These are phyloP conservation scores for Phytophthora megakarya DNA, from an alignment of 352 stramenopile species.

Conservation along the genomic window DNA sequence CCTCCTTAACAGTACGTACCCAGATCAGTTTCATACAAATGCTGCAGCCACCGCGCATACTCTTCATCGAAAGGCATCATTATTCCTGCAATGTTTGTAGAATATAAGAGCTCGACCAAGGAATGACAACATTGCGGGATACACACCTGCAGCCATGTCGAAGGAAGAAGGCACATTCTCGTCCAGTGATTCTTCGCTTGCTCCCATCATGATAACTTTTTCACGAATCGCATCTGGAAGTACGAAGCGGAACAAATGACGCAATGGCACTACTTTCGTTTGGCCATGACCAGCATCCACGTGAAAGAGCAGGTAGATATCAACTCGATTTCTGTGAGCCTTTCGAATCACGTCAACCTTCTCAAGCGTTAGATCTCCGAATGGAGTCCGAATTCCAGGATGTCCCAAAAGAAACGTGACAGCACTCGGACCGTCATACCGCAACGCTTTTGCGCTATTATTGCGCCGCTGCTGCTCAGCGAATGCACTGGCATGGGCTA, in stretches of 20 bases:
- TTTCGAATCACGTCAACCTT: constrained; percentile 84
- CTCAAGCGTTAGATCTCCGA: constrained; percentile 81
- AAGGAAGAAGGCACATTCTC: constrained; percentile 72
- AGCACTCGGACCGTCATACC: constrained; percentile 70
- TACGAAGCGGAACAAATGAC: constrained; percentile 79
- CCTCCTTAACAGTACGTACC: constrained; percentile 44
- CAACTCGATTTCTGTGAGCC: constrained; percentile 49
- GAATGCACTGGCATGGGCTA: constrained; percentile 27
- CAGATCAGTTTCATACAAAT: constrained; percentile 85
- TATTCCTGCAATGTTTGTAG: constrained; percentile 9
- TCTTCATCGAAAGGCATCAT: constrained; percentile 89
- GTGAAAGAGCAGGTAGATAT: constrained; percentile 83
- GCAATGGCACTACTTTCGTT: constrained; percentile 64
- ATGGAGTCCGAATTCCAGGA: constrained; percentile 67
- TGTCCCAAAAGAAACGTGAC: constrained; percentile 74
- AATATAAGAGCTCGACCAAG: constrained; percentile 1
- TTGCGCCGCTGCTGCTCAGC: constrained; percentile 25
- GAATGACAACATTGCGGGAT: not conserved
- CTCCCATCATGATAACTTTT: constrained; percentile 74
- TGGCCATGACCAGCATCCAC: constrained; percentile 57
- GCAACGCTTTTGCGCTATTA: constrained; percentile 51
- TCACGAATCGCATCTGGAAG: constrained; percentile 63
- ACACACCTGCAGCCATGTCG: constrained; percentile 51
- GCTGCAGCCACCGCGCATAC: constrained; percentile 87
- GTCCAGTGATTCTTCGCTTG: constrained; percentile 68